phyloP scores from a whole-genome alignment of 352 stramenopile genomes.

The Globisporangium abappressorium region DNA sequence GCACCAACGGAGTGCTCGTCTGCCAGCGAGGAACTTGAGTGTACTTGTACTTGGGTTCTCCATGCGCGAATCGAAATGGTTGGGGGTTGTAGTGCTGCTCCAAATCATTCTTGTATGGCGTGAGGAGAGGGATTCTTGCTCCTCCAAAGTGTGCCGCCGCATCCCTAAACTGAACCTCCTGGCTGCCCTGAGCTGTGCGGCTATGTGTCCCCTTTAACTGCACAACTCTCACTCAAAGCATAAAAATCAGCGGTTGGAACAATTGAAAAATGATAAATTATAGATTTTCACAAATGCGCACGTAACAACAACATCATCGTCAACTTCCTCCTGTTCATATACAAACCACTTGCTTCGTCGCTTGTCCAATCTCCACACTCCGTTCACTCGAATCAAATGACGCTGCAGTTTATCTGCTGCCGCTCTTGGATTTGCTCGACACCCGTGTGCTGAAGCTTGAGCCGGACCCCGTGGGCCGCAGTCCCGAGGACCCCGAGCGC shows the following conservation, averaged over 20 bases:
- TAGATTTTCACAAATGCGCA: not conserved
- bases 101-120: too few relatives aligned
- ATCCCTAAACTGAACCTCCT: not conserved
- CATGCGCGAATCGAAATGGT: too few relatives aligned
- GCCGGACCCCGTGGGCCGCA: not conserved
- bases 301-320: not conserved
- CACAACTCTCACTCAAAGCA: not conserved
- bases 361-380: not conserved
- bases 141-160: too few relatives aligned
- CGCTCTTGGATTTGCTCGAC: constrained; percentile 5
- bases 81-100: too few relatives aligned
- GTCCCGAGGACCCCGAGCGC: not conserved
- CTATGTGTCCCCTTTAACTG: not conserved
- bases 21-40: too few relatives aligned
- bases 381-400: not conserved
- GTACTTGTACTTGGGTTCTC: too few relatives aligned
- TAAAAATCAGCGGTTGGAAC: not conserved
- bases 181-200: not conserved
- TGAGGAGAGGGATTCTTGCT: too few relatives aligned
- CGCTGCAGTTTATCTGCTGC: not conserved
- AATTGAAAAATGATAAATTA: not conserved
- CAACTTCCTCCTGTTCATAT: not conserved
- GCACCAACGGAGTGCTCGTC: too few relatives aligned
- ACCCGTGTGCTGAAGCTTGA: not conserved
- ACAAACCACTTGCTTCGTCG: not conserved